Evolutionary conservation across 1,139 yeast genomes (phyloP).

Genomic region (Insectozyma bohioensis): DNA sequence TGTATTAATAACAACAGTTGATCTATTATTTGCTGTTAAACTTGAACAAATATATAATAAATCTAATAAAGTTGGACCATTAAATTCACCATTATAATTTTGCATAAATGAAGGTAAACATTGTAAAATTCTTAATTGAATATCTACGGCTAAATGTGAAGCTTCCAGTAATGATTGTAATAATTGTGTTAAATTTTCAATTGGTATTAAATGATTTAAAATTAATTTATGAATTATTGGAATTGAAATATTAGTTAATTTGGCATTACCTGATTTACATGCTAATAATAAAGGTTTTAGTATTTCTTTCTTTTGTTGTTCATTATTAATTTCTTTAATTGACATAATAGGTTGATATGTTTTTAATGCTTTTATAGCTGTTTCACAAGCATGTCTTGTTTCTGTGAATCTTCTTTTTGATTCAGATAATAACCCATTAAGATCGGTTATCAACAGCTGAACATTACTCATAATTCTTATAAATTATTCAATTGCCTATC

Average conservation of each 20-base stretch:
- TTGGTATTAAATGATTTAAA: constrained; percentile 47
- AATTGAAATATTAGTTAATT: constrained; percentile 68
- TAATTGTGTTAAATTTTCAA: constrained; percentile 49
- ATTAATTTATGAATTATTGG: constrained; percentile 67
- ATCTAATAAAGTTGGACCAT: constrained; percentile 56
- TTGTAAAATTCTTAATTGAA: constrained; percentile 86
- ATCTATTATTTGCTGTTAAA: constrained; percentile 66
- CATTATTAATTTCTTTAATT: constrained; percentile 21
- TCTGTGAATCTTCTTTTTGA: constrained; percentile 70
- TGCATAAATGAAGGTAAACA: constrained; percentile 74
- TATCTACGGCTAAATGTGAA: constrained; percentile 73
- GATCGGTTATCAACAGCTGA: constrained; percentile 53
- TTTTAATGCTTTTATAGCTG: constrained; percentile 52
- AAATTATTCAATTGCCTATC: constrained; percentile 1
- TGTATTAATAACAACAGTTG: constrained; percentile 81
- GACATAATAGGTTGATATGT: constrained; percentile 18
- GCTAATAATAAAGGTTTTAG: constrained; percentile 71
- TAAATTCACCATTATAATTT: constrained; percentile 54
- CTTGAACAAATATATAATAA: constrained; percentile 70
- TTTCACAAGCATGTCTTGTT: constrained; percentile 65
- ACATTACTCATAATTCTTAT: constrained; percentile 44
- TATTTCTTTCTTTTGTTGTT: constrained; percentile 49
- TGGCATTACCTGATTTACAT: constrained; percentile 72
- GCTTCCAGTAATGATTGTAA: constrained; percentile 72
- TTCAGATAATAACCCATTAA: constrained; percentile 61